phyloP scores from a whole-genome alignment of 257 asterid species.

The Salvia rosmarinus region DNA sequence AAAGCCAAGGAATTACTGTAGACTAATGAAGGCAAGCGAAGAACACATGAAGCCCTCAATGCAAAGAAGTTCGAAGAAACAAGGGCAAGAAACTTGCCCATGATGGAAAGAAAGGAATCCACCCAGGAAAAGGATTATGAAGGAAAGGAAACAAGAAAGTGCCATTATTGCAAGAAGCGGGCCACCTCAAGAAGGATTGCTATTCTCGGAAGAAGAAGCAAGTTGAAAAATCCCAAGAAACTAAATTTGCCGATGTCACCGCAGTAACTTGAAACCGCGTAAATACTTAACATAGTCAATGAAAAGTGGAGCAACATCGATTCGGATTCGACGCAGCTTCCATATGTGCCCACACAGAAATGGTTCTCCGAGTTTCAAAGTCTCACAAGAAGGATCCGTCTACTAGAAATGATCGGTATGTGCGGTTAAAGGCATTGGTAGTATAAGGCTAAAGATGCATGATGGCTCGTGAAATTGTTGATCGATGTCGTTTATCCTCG shows the following conservation, averaged over 20 bases:
- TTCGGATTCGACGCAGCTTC: background rate
- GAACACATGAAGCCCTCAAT: too few species aligned
- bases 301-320: background rate
- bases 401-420: background rate
- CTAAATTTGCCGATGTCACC: background rate
- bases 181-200: background rate
- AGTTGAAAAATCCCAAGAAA: rapidly evolving
- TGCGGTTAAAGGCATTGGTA: background rate
- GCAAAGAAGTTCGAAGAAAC: too few species aligned
- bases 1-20: too few species aligned
- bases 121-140: background rate
- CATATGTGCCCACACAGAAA: background rate
- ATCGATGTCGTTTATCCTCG: background rate
- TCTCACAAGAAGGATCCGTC: background rate
- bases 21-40: too few species aligned
- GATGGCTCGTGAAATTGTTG: background rate
- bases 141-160: background rate
- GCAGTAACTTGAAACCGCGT: background rate
- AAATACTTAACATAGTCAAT: too few species aligned
- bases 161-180: background rate
- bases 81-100: background rate
- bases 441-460: too few species aligned
- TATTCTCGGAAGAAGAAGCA: background rate
- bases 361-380: background rate
- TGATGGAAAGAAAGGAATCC: too few species aligned